Evolutionary conservation across 2,329 filamentous ascomycete species (phyloP), one percentile per base, ranked within the genome.

Genomic region (Alternaria tenuissima): DNA sequence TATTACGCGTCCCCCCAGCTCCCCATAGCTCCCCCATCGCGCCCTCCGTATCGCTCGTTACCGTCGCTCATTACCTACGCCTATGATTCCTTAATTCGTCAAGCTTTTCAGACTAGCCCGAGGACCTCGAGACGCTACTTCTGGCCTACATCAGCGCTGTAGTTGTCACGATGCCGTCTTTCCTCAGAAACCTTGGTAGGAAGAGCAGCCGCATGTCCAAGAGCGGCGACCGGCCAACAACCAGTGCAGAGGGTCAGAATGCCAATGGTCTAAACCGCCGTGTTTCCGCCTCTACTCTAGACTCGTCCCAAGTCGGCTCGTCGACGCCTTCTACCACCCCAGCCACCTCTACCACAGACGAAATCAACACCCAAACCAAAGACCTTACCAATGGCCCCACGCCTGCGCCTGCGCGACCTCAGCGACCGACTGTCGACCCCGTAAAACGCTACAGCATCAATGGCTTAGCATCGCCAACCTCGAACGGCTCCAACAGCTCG

Each of bases 161-260:
- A 64, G 53, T 62, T 57, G 47, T 56, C 28, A 62, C 51, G 46
- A 83, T 83, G 81, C 81, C 81, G 74, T 82, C 89, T 43, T 92
- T 96, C 74, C 84, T 95, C 71, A 92, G 88, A 79, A 88, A 90
- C 74, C 81, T 96, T 57, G 90, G 92, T 70, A 88, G 92, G 69
- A 89, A 90, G 70, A 95, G 91, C 57, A 71, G 67, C 55, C 89
- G 85, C 77, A 86, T 89, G 62, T 93, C 89, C 80, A 88, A 86
- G 64, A 52, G 62, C 28, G 58, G 51, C 54, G 64, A 63, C 46
- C 64, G 57, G 52, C 61, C 61, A 22, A 48, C 41, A 18, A 68
- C 68, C 48, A 62, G 63, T 36, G 48, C 67, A 22, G 67, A 65
- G 18, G 65, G 61, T 16, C 65, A 71, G 38, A 64, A 65, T 34